Evolutionary conservation across 2,329 filamentous ascomycete species (phyloP), one percentile per base, ranked within the genome.

Genomic region (Cercospora citrullina): DNA sequence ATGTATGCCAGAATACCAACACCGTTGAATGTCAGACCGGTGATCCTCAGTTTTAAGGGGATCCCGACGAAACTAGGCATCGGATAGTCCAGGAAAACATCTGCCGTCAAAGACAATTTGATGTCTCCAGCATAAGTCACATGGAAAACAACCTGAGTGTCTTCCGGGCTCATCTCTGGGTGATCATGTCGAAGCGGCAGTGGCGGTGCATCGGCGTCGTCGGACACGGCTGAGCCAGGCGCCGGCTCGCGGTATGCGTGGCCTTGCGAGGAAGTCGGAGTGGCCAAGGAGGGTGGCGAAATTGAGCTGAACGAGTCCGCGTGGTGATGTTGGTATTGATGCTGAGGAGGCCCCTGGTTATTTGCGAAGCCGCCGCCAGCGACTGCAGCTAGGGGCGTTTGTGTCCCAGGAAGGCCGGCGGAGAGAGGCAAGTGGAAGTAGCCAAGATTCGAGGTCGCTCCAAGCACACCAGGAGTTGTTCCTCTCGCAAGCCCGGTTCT

Each of bases 51-150:
- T 79, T 95, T 94, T 58, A 99, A 86, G 1, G 95, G 95, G 69
- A 99, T 94, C 12, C 94, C 93, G 2, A 98, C 94, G 76, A 99
- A 99, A 82, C 92, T 96, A 48, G 94, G 94, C 92, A 98, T 98
- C 0, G 95, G 95, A 78, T 99, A 99, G 80, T 99, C 95, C 36
- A 99, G 89, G 33, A 98, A 84, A 51, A 99, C 97, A 80, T 98
- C 94, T 0, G 95, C 94, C 26, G 95, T 98, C 60, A 99, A 84
- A 69, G 93, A 92, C 66, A 99, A 86, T 72, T 90, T 89, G 67
- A 99, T 86, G 76, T 97, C 91, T 33, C 95, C 95, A 2, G 90
- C 87, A 80, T 99, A 99, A 65, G 89, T 89, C 68, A 96, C 94
- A 72, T 94, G 90, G 75, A 96, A 94, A 5, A 98, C 91, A 60